phyloP scores from a whole-genome alignment of 2,329 filamentous ascomycete species.

The Epichloe uncinata region DNA sequence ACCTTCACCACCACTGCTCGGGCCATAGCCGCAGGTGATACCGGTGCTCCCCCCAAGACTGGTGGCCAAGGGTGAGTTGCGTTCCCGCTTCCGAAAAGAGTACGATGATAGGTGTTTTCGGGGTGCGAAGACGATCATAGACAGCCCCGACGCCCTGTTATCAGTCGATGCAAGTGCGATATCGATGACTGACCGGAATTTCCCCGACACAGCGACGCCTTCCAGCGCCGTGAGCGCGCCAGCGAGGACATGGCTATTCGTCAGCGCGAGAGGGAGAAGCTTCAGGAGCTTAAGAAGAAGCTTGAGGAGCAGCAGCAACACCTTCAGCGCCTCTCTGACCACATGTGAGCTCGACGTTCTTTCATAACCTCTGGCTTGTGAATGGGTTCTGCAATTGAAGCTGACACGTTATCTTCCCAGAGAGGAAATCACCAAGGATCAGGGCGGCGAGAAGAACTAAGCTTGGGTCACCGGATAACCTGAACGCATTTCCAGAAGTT shows the following conservation, averaged over 20 bases:
- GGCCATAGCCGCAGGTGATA: constrained; percentile 58
- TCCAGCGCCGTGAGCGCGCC: constrained; percentile 83
- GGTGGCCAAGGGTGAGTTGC: constrained; percentile 39
- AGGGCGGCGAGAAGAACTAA: constrained; percentile 55
- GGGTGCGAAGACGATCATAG: not conserved
- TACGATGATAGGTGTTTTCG: not conserved
- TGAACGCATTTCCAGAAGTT: not conserved
- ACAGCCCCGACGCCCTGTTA: not conserved
- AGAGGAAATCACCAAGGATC: constrained; percentile 61
- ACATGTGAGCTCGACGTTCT: constrained; percentile 51
- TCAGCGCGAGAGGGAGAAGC: constrained; percentile 84
- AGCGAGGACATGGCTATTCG: constrained; percentile 75
- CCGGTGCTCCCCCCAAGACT: constrained; percentile 43
- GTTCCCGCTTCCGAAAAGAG: not conserved
- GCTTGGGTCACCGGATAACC: not conserved
- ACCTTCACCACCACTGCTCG: constrained; percentile 51
- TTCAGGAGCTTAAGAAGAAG: constrained; percentile 59
- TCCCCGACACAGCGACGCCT: constrained; percentile 56
- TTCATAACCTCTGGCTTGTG: not conserved
- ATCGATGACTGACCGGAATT: constrained; percentile 2
- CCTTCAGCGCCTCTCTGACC: constrained; percentile 70
- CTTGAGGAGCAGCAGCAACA: constrained; percentile 68
- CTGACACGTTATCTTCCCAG: constrained; percentile 29
- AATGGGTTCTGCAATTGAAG: not conserved
- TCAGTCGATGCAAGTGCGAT: not conserved